Evolutionary conservation across 2,329 filamentous ascomycete species (phyloP), one percentile per base, ranked within the genome.

Genomic region (Rhynchosporium secalis): DNA sequence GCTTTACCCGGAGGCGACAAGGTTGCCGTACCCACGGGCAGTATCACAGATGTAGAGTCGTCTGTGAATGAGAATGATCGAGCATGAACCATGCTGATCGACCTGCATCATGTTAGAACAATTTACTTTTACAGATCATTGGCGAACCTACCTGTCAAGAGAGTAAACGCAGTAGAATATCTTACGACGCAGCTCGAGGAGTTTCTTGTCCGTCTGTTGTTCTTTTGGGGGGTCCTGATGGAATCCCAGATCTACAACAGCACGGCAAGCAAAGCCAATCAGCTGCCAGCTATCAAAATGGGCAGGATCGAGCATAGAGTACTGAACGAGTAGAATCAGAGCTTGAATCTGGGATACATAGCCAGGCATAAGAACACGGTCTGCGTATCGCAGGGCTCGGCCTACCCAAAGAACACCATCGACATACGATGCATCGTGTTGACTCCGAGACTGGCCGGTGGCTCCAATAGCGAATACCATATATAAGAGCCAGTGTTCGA

Each of bases 221-320:
- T 89, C 87, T 61, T 84, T 81, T 0, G 90, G 88, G 3, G 92
- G 92, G 69, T 98, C 94, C 76, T 97, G 94, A 75, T 98, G 95
- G 62, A 96, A 87, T 7, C 95, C 95, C 36, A 97, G 78, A 76
- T 99, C 95, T 28, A 97, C 84, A 72, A 94, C 87, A 5, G 92
- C 91, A 62, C 94, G 86, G 46, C 91, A 91, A 6, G 94, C 93
- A 73, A 95, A 93, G 6, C 94, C 95, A 61, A 97, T 90, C 65
- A 97, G 77, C 67, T 95, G 93, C 93, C 95, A 98, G 70, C 89
- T 92, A 72, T 96, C 92, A 72, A 96, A 97, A 72, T 96, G 92
- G 47, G 88, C 85, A 2, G 94, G 93, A 70, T 98, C 93, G 56
- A 96, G 81, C 79, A 95, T 90, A 3, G 94, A 88, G 74, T 96